Conservation (phyloP, 2,329 filamentous ascomycete genomes). For the Ophiostoma quercus region DNA sequence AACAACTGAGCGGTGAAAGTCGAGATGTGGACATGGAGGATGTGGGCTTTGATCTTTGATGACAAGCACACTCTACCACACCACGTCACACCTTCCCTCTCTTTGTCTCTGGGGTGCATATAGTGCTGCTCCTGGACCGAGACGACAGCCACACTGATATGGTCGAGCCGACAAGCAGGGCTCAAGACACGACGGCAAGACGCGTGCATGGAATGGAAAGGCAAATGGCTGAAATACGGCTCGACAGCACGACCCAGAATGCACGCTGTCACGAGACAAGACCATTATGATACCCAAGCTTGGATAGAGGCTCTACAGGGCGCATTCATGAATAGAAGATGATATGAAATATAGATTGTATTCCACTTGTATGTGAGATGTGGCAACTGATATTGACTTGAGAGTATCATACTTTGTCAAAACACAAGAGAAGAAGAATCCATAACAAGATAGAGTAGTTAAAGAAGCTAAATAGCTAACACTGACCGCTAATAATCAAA, state of each 20-base stretch:
- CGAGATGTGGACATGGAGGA: not conserved
- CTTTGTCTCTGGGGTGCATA: not conserved
- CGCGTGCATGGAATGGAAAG: not conserved
- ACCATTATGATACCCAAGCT: slow-evolving; percentile 22
- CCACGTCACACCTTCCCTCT: not conserved
- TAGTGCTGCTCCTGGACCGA: not conserved
- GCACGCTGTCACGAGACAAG: not conserved
- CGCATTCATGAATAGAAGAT: not conserved
- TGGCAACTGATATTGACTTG: not conserved
- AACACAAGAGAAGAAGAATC: not conserved
- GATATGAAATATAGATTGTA: not conserved
- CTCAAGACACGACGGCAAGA: not conserved
- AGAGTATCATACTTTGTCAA: not conserved
- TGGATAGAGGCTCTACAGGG: not conserved
- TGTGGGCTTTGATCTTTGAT: not conserved
- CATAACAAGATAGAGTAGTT: not conserved
- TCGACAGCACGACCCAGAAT: slow-evolving; percentile 1
- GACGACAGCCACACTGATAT: slow-evolving; percentile 14
- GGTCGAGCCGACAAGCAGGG: slow-evolving; percentile 12
- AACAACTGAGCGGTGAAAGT: slow-evolving; percentile 47
- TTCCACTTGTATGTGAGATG: not conserved
- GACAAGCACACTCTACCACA: not conserved
- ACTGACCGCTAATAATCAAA: slow-evolving; percentile 12
- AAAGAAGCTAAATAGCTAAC: not conserved
- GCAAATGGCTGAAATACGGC: not conserved